Evolutionary conservation across 164 flowering plant species (phyloP).

Genomic region (Aristolochia contorta): DNA sequence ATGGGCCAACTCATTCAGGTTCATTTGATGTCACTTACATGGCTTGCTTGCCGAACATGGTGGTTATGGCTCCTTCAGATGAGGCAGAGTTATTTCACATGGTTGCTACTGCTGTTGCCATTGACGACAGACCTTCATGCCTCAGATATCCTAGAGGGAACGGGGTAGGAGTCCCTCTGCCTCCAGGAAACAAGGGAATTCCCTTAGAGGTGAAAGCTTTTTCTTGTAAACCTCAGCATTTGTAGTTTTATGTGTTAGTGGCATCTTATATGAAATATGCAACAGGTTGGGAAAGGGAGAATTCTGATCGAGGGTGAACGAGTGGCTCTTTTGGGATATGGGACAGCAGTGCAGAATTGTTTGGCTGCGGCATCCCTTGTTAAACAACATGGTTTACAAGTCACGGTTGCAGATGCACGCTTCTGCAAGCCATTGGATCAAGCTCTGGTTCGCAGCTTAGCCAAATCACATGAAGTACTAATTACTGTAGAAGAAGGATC

Average conservation of each 20-base stretch:
- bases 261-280: neutral
- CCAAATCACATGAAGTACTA: slow-evolving; percentile 72
- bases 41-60: slow-evolving; percentile 99
- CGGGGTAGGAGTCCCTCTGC: slow-evolving; percentile 73
- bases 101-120: slow-evolving; percentile 98
- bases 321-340: slow-evolving; percentile 93
- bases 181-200: slow-evolving; percentile 79
- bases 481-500: slow-evolving; percentile 96
- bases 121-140: slow-evolving; percentile 86
- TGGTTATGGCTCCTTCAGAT: slow-evolving; percentile 98
- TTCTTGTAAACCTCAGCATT: neutral
- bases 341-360: slow-evolving; percentile 84
- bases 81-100: slow-evolving; percentile 93
- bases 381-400: slow-evolving; percentile 38
- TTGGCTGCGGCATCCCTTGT: slow-evolving; percentile 64
- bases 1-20: slow-evolving; percentile 98
- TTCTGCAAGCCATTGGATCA: slow-evolving; percentile 90
- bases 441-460: slow-evolving; percentile 56
- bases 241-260: neutral
- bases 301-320: slow-evolving; percentile 74
- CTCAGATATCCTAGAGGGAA: slow-evolving; percentile 95
- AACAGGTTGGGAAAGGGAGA: slow-evolving; percentile 67
- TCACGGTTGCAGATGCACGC: slow-evolving; percentile 91
- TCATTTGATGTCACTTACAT: slow-evolving; percentile 86
- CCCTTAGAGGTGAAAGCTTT: slow-evolving; percentile 65